phyloP scores from a whole-genome alignment of 2,329 filamentous ascomycete genomes.

The Paradendryphiella salina region DNA sequence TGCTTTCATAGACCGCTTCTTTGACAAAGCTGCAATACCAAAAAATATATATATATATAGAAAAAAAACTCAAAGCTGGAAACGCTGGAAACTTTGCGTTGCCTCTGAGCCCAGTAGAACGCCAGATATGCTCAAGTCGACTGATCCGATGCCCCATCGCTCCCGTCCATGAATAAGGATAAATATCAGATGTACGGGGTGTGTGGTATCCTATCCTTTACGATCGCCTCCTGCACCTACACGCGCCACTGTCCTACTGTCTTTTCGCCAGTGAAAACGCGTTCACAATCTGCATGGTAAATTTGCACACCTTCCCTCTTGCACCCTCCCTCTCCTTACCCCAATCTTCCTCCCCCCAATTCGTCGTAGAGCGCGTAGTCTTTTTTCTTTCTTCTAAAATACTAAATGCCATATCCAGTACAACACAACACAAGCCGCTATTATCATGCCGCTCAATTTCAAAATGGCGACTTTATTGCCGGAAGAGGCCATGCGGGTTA shows the following conservation, averaged over 20 bases:
- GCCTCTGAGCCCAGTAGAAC: not conserved
- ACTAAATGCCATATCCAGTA: constrained; percentile 65
- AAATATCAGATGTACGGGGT: not conserved
- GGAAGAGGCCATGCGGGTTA: constrained; percentile 86
- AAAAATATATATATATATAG: too few species aligned
- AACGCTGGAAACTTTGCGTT: too few species aligned
- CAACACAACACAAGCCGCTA: constrained; percentile 71
- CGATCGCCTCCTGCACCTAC: too few species aligned
- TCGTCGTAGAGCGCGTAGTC: not conserved
- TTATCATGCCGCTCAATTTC: constrained; percentile 82
- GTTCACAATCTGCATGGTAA: too few species aligned
- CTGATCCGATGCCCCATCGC: too few species aligned
- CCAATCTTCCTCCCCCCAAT: not conserved
- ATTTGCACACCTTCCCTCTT: too few species aligned
- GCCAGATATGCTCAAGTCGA: not conserved
- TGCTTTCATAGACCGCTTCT: constrained; percentile 7
- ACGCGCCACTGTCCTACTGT: too few species aligned
- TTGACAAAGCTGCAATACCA: not conserved
- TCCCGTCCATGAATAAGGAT: too few species aligned
- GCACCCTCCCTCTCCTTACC: too few species aligned
- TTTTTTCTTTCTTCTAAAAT: not conserved
- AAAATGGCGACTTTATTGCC: constrained; percentile 91
- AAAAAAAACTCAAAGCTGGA: too few species aligned
- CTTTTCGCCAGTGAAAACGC: too few species aligned
- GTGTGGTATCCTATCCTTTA: not conserved